Conservation (phyloP, 306 rosid genomes). For the Echinosophora koreensis region DNA sequence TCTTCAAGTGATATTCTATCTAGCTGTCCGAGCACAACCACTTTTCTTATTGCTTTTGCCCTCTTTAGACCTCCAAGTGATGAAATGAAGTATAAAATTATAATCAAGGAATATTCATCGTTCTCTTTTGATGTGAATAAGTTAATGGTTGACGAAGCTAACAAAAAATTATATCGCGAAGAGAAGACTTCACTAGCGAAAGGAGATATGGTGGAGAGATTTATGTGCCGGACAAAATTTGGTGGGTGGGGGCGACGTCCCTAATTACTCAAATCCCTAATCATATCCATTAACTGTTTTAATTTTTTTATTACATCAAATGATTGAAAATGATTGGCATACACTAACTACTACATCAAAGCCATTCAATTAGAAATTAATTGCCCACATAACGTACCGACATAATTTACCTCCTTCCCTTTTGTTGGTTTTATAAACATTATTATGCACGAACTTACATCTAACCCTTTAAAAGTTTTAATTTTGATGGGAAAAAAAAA, state of each 20-base stretch:
- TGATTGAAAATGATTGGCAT: conserved; percentile 70
- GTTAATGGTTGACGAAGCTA: conserved; percentile 44
- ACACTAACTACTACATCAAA: conserved; percentile 47
- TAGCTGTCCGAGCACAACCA: conserved; percentile 32
- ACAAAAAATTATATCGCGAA: conserved; percentile 42
- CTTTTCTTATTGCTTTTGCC: background rate
- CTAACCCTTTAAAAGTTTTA: too few relatives aligned
- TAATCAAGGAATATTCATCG: conserved; percentile 38
- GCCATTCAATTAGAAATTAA: conserved; percentile 29
- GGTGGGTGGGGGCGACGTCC: conserved; percentile 57
- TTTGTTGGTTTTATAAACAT: background rate
- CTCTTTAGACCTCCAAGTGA: conserved; percentile 4
- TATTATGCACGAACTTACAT: too few relatives aligned
- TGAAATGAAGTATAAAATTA: conserved; percentile 28
- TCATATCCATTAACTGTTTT: conserved; percentile 42
- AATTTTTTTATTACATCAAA: conserved; percentile 48
- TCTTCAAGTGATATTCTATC: conserved; percentile 11
- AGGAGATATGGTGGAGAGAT: background rate
- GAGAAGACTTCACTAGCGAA: conserved; percentile 31
- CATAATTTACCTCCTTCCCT: background rate
- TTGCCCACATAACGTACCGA: conserved; percentile 8
- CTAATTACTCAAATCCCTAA: conserved; percentile 51
- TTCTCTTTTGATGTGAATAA: conserved; percentile 44
- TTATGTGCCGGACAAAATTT: conserved; percentile 38
- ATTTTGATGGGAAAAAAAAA: too few relatives aligned